These are phyloP conservation scores for Scheffersomyces lignosus DNA, from an alignment of 805 yeast genomes.

Conservation along the genomic window DNA sequence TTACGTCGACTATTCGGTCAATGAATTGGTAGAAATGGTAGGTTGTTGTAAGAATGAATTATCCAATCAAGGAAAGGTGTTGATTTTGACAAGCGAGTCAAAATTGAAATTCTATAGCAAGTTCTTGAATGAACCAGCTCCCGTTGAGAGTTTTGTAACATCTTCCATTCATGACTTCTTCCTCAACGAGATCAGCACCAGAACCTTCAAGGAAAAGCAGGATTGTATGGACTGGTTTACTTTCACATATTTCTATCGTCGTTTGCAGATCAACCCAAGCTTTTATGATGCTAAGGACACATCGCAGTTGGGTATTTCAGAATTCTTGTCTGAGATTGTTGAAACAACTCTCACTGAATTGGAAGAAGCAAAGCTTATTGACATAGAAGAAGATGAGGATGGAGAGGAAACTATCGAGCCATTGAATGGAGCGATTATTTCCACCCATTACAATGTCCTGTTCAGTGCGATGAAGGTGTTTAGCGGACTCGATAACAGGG, in stretches of 20 bases:
- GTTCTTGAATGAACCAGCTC: constrained; percentile 72
- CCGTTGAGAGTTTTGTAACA: constrained; percentile 77
- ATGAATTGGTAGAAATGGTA: constrained; percentile 65
- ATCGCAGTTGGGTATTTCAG: constrained; percentile 70
- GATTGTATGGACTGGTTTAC: constrained; percentile 92
- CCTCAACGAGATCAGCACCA: constrained; percentile 69
- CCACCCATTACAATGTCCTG: constrained; percentile 69
- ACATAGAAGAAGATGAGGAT: constrained; percentile 45
- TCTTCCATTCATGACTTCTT: constrained; percentile 63
- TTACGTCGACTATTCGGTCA: constrained; percentile 64
- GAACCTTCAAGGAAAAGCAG: constrained; percentile 65
- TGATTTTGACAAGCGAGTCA: constrained; percentile 57
- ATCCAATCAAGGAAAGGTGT: constrained; percentile 32
- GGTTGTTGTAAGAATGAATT: constrained; percentile 40
- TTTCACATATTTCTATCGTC: constrained; percentile 75
- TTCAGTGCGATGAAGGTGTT: constrained; percentile 68
- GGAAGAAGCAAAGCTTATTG: constrained; percentile 59
- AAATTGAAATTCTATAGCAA: constrained; percentile 65
- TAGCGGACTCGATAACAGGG: constrained; percentile 49
- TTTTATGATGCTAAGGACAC: constrained; percentile 77
- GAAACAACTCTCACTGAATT: constrained; percentile 71
- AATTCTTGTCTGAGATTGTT: constrained; percentile 78
- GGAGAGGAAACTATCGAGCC: constrained; percentile 51
- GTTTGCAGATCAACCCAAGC: constrained; percentile 81
- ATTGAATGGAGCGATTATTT: constrained; percentile 68